These are phyloP conservation scores for Pyrus pyrifolia DNA, from an alignment of 306 rosid genomes.

Conservation along the genomic window DNA sequence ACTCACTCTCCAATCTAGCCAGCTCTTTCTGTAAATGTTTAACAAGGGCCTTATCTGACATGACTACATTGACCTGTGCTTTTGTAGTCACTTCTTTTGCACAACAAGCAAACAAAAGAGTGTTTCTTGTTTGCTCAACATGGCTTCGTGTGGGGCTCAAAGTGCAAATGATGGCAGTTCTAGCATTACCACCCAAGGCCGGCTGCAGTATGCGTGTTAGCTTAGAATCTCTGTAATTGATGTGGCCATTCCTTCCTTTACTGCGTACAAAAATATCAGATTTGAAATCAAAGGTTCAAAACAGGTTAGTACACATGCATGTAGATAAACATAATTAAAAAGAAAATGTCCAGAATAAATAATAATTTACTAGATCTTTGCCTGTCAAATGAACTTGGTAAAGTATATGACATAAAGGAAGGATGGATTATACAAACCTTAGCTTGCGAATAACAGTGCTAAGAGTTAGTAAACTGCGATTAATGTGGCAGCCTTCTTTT, in stretches of 20 bases:
- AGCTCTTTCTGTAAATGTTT: conserved; percentile 94
- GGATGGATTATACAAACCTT: conserved; percentile 55
- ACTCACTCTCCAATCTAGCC: conserved; percentile 92
- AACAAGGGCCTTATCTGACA: conserved; percentile 98
- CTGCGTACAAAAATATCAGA: conserved; percentile 42
- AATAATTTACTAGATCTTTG: neutral
- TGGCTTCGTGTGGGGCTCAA: conserved; percentile 95
- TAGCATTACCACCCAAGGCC: conserved; percentile 93
- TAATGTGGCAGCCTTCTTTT: conserved; percentile 98
- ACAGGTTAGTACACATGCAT: neutral
- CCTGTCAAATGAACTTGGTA: neutral
- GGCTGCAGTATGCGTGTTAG: conserved; percentile 97
- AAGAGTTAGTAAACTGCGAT: conserved; percentile 95
- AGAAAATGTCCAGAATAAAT: neutral
- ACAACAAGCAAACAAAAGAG: conserved; percentile 95
- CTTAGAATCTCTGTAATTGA: conserved; percentile 96
- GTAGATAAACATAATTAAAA: neutral
- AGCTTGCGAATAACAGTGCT: conserved; percentile 92
- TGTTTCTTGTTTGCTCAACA: conserved; percentile 96
- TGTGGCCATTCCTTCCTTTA: conserved; percentile 85
- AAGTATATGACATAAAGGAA: conserved; percentile 12
- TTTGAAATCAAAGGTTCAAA: neutral
- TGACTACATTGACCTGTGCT: conserved; percentile 96
- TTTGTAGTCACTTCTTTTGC: conserved; percentile 97
- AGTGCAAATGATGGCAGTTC: conserved; percentile 98